Conservation (phyloP, 2,329 filamentous ascomycete species). For the Fusarium buxicola region DNA sequence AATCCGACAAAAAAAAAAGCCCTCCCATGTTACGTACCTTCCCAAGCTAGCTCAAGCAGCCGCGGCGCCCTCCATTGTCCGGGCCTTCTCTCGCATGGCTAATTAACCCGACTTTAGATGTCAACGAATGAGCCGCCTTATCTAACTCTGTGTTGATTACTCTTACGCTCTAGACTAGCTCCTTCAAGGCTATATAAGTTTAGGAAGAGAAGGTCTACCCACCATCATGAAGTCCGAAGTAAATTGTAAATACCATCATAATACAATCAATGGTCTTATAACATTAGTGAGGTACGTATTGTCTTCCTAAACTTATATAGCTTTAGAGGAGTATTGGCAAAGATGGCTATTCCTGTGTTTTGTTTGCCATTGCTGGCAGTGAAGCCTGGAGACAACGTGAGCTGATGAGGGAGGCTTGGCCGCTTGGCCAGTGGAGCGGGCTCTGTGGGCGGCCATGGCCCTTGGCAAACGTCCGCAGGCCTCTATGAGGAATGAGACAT, state of each 20-base stretch:
- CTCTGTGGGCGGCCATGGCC: slow-evolving; percentile 8
- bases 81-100: slow-evolving; percentile 19
- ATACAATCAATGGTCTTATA: too few species aligned
- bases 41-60: neutral
- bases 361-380: too few species aligned
- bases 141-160: too few species aligned
- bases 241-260: too few species aligned
- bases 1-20: slow-evolving; percentile 16
- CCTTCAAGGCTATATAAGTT: too few species aligned
- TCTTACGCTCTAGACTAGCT: too few species aligned
- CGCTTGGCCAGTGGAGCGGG: slow-evolving; percentile 39
- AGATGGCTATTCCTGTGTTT: too few species aligned
- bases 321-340: too few species aligned
- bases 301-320: too few species aligned
- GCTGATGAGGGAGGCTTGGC: slow-evolving; percentile 38
- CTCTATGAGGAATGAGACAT: slow-evolving; percentile 26
- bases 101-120: slow-evolving; percentile 23
- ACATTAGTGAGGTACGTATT: too few species aligned
- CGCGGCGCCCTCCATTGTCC: slow-evolving; percentile 5
- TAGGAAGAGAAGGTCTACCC: too few species aligned
- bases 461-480: slow-evolving; percentile 18
- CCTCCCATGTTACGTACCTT: slow-evolving; percentile 37
- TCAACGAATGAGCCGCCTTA: slow-evolving; percentile 26
- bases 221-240: too few species aligned
- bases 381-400: slow-evolving; percentile 38